Conservation (phyloP, 495 filamentous ascomycete genomes). For the Podospora comata region DNA sequence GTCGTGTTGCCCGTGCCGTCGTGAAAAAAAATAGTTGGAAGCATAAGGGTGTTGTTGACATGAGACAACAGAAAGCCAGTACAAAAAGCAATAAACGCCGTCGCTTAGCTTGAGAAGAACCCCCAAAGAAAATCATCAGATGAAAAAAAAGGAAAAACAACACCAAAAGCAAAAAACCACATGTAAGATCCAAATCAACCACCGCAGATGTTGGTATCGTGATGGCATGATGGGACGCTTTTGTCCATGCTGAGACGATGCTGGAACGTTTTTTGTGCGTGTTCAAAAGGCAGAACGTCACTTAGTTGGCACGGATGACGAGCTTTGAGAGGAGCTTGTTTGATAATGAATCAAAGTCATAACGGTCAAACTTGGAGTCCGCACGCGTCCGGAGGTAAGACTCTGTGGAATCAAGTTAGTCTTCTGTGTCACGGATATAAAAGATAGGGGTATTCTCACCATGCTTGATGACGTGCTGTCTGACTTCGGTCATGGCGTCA, state of each 20-base stretch:
- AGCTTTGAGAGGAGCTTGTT: conserved; percentile 94
- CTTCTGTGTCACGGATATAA: neutral
- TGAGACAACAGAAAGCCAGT: neutral
- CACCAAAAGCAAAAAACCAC: conserved; percentile 28
- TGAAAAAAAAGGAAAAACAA: conserved; percentile 21
- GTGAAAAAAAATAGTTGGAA: neutral
- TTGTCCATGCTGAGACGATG: neutral
- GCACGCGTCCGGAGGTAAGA: conserved; percentile 53
- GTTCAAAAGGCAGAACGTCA: conserved; percentile 9
- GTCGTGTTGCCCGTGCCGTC: neutral
- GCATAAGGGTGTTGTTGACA: neutral
- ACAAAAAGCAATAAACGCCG: conserved; percentile 17
- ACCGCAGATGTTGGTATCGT: neutral
- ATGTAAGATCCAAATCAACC: neutral
- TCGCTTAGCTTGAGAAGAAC: conserved; percentile 19
- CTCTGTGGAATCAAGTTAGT: conserved; percentile 40
- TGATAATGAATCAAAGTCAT: conserved; percentile 87
- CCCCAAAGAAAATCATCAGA: conserved; percentile 1
- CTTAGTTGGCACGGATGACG: conserved; percentile 85
- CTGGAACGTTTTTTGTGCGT: neutral
- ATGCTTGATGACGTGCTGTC: conserved; percentile 81
- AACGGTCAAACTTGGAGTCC: conserved; percentile 72
- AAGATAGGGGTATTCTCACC: conserved; percentile 53
- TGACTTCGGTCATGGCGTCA: conserved; percentile 90
- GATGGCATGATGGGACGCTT: neutral